These are phyloP conservation scores for Endocalyx cinctus DNA, from an alignment of 2,329 filamentous ascomycete species.

Conservation along the genomic window DNA sequence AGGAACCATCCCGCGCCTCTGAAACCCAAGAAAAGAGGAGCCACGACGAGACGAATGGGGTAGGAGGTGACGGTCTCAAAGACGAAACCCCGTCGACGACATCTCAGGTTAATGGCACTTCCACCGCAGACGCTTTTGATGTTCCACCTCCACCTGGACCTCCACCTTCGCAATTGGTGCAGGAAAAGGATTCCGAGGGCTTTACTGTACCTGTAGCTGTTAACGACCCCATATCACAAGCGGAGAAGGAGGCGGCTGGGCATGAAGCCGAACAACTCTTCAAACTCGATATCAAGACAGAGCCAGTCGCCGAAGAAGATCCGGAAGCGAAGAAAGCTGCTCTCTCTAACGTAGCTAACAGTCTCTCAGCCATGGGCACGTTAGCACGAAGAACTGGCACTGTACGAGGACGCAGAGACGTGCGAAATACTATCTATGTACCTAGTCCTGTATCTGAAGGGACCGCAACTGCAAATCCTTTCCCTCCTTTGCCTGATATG, in stretches of 20 bases:
- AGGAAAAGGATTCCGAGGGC: conserved; percentile 66
- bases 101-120: conserved; percentile 43
- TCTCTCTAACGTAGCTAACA: conserved; percentile 70
- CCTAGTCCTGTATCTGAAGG: conserved; percentile 39
- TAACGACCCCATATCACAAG: conserved; percentile 65
- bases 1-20: conserved; percentile 21
- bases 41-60: conserved; percentile 43
- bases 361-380: conserved; percentile 58
- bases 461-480: conserved; percentile 25
- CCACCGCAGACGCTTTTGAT: conserved; percentile 43
- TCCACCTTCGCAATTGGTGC: conserved; percentile 40
- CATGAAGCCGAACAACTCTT: conserved; percentile 64
- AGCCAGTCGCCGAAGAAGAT: conserved; percentile 74
- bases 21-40: conserved; percentile 28
- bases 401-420: conserved; percentile 81
- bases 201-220: conserved; percentile 65
- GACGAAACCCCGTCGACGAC: conserved; percentile 25
- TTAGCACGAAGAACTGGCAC: conserved; percentile 70
- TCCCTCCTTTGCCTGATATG: conserved; percentile 34
- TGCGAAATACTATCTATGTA: conserved; percentile 84
- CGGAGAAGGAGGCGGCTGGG: conserved; percentile 59
- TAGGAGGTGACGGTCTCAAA: conserved; percentile 31
- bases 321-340: conserved; percentile 69
- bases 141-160: conserved; percentile 48
- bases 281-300: conserved; percentile 75